Base-by-base conservation (phyloP, 371 early-diverging fungal species). In the Mucor lusitanicus region DNA sequence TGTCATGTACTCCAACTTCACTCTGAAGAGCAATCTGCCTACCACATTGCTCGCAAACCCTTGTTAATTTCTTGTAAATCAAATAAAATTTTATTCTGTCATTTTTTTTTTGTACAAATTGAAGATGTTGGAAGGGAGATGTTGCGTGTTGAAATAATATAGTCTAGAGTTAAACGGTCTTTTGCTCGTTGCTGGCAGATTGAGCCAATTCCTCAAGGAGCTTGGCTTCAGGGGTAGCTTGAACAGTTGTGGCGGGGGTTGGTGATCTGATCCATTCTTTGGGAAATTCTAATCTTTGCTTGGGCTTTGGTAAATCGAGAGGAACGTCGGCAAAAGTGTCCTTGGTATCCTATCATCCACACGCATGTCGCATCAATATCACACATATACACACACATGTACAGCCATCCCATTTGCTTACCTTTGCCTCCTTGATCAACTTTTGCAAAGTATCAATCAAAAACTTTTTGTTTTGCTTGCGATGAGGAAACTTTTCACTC, bases 391-490 rank as follows among this genome's bases (percentile, higher is more conserved):
- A 44, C 3, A 44, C 17, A 37, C 17, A 7, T 44, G 5, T 19
- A 44, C n/a, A 3, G 19, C 15, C 40, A 27, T 27, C 46, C 1
- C 11, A 0, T 30, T 33, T 56, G 4, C 33, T 71, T 78, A 83
- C 87, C 81, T 85, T 88, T 46, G 88, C 77, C 61, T 89, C 87
- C 25, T 73, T 68, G 33, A 90, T 71, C 35, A 90, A 65, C 58
- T 75, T 75, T 58, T 86, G 79, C 53, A 90, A 73, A 27, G 78
- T 72, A 65, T 90, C 91, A n/a, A 80, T 74, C 67, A 88, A 70
- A 71, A 82, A 88, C 65, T 84, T 85, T 70, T 88, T 87, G 79
- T 91, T 91, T 66, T 91, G 90, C 19, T 85, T 85, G n/a, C 81
- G 80, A 33, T 87, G 78, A 65, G 84, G 83, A 60, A 88, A 89